These are phyloP conservation scores for Blastocystis sp. DNA, from an alignment of 352 stramenopile species.

Conservation along the genomic window DNA sequence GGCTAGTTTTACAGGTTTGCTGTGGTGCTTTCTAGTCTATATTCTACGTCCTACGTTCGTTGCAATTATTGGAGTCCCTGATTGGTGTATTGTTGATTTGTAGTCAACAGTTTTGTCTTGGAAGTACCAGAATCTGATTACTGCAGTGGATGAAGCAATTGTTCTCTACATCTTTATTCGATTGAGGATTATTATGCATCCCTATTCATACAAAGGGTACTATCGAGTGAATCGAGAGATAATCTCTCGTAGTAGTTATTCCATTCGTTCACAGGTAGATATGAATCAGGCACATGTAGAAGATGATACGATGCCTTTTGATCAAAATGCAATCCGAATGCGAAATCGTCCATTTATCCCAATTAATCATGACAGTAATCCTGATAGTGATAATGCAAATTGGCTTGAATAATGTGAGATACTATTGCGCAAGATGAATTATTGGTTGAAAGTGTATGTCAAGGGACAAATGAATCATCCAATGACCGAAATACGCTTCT, in stretches of 20 bases:
- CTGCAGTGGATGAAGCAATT: slow-evolving; percentile 39
- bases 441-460: not conserved
- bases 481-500: not conserved
- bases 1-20: not conserved
- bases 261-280: not conserved
- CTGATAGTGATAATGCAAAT: not conserved
- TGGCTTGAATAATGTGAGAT: slow-evolving; percentile 15
- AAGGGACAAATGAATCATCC: not conserved
- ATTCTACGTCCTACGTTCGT: slow-evolving; percentile 56
- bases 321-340: not conserved
- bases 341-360: slow-evolving; percentile 10
- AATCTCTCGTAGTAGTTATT: not conserved
- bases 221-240: slow-evolving; percentile 61
- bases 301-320: slow-evolving; percentile 34
- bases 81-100: not conserved
- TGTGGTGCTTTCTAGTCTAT: slow-evolving; percentile 53
- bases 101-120: slow-evolving; percentile 54
- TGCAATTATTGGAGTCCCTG: slow-evolving; percentile 28
- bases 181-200: slow-evolving; percentile 37
- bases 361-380: not conserved
- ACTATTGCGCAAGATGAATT: not conserved
- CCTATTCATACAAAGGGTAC: slow-evolving; percentile 49
- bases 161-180: slow-evolving; percentile 45
- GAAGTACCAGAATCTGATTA: slow-evolving; percentile 52
- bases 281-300: slow-evolving; percentile 45